Evolutionary conservation across 257 asterid genomes (phyloP), one percentile per base, ranked within the genome.

Genomic region (Jaltomata sinuosa): DNA sequence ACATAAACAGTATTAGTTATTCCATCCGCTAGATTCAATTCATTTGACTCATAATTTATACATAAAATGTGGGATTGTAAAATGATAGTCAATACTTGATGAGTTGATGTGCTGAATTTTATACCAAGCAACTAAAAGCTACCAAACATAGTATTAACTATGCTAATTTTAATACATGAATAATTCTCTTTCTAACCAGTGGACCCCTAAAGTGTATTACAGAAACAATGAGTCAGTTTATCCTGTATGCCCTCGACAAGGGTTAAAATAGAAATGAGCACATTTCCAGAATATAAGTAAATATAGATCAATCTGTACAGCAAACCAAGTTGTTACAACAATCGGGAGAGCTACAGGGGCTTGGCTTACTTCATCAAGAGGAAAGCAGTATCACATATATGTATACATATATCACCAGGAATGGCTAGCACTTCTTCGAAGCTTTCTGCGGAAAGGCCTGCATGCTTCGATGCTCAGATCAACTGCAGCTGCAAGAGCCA

Each of bases 401-500:
- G 19, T 5, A 5, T 4, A 22, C 8, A n/a, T 14, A 53, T 8
- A 53, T 93, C 93, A 94, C 93, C 93, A 96, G 45, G 97, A 93
- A 87, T 93, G 94, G 27, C 89, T 91, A 67, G 49, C 88, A 18
- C 94, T 89, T 84, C 90, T 89, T 64, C 91, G 85, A 34, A 87
- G 82, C 95, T 84, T 92, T 85, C 94, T 89, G 11, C 94, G 93
- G 49, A 94, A 96, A 22, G 97, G 97, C 85, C 92, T 89, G 61
- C 98, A 96, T 0, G 98, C 98, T 67, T 93, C 98, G 8, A 94
- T 90, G 81, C 98, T 96, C 55, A 94, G 95, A 90, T 94, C 98
- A 31, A 96, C 99, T 0, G 98, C 99, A 25, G 97, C 97, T 1
- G 97, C 96, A 18, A 96, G 95, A 53, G 99, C 97, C 99, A 93